These are phyloP conservation scores for Beauveria sp. DNA, from an alignment of 2,329 filamentous ascomycete genomes.

Conservation along the genomic window DNA sequence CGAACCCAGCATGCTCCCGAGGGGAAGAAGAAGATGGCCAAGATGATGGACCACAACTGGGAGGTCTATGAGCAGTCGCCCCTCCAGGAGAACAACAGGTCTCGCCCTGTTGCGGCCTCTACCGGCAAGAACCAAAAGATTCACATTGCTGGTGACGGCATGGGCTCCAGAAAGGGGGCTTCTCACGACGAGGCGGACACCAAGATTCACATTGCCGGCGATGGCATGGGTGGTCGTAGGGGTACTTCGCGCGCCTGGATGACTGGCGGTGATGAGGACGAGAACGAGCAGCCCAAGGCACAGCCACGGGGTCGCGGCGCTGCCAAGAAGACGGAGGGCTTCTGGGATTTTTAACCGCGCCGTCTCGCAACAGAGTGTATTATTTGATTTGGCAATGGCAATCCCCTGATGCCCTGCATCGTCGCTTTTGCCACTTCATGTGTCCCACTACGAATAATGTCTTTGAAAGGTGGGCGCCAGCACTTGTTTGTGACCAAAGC, in stretches of 20 bases:
- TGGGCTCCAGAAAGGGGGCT: constrained; percentile 53
- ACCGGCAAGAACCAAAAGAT: constrained; percentile 20
- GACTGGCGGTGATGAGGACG: constrained; percentile 28
- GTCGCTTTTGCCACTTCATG: neutral
- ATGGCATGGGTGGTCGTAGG: constrained; percentile 59
- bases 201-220: constrained; percentile 42
- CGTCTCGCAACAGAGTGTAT: neutral
- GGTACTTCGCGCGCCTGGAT: constrained; percentile 50
- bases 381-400: neutral
- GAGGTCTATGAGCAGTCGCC: constrained; percentile 48
- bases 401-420: neutral
- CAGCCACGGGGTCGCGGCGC: constrained; percentile 30
- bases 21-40: constrained; percentile 60
- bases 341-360: constrained; percentile 40
- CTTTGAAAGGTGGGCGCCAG: neutral
- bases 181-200: constrained; percentile 36
- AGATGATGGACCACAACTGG: constrained; percentile 66
- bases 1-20: constrained; percentile 41
- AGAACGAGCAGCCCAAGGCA: constrained; percentile 18
- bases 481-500: neutral
- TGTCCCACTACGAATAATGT: neutral
- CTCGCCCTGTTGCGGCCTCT: neutral
- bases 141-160: constrained; percentile 54
- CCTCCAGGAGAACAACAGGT: constrained; percentile 46
- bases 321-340: constrained; percentile 27